A percentile compares a stretch with the other conserved stretches of the same genome.
Conservation (phyloP, 805 yeast species). For the Starmerella riodocensis region DNA sequence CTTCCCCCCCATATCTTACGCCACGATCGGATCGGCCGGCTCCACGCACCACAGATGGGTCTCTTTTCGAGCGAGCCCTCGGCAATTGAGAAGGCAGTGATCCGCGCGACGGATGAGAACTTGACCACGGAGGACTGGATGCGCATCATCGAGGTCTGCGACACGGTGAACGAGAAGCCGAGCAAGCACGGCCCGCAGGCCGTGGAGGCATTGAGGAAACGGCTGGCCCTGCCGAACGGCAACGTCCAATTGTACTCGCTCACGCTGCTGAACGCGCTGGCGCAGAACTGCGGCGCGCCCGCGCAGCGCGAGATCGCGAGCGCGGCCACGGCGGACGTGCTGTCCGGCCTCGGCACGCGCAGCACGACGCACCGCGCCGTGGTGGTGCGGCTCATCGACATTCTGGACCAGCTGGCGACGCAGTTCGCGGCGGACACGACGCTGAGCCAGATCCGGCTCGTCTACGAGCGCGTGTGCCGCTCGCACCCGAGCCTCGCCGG, state of each 20-base stretch:
- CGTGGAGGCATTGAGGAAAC: slow-evolving; percentile 34
- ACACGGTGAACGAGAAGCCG: slow-evolving; percentile 47
- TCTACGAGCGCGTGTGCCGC: slow-evolving; percentile 39
- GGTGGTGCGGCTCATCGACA: slow-evolving; percentile 51
- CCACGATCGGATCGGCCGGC: too few species aligned
- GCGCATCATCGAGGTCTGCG: slow-evolving; percentile 51
- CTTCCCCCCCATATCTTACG: too few species aligned
- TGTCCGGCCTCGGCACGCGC: slow-evolving; percentile 41
- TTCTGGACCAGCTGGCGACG: slow-evolving; percentile 50
- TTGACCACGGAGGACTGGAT: slow-evolving; percentile 59
- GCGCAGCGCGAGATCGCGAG: slow-evolving; percentile 52
- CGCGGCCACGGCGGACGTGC: slow-evolving; percentile 36
- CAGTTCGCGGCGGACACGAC: slow-evolving; percentile 66
- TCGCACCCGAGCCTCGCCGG: slow-evolving; percentile 9
- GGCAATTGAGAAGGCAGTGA: slow-evolving; percentile 21
- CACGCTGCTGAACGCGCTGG: slow-evolving; percentile 41
- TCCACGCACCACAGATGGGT: too few species aligned
- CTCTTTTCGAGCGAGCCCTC: slow-evolving; percentile 13
- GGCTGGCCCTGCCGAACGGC: slow-evolving; percentile 43
- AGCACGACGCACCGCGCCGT: slow-evolving; percentile 50
- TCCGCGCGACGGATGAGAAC: slow-evolving; percentile 50
- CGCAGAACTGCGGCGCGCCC: slow-evolving; percentile 66
- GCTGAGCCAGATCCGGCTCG: slow-evolving; percentile 52
- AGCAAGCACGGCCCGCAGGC: slow-evolving; percentile 40
- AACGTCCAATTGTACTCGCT: slow-evolving; percentile 51